phyloP scores from a whole-genome alignment of 176 grass and related monocot species.

The Hordeum marinum region DNA sequence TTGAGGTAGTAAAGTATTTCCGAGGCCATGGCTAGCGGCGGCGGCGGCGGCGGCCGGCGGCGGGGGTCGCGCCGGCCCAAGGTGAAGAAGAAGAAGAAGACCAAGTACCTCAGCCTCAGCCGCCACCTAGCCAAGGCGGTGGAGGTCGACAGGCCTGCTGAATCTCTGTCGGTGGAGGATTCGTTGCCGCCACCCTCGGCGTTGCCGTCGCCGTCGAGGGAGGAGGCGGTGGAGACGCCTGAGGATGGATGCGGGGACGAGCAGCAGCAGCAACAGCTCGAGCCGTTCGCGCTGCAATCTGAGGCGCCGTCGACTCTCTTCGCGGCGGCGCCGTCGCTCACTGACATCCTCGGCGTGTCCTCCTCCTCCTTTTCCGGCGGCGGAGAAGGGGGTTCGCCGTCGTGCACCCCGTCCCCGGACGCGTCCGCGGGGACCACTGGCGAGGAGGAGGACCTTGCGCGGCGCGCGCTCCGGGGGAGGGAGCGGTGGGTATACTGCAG shows the following conservation, averaged over 20 bases:
- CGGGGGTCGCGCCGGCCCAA: slow-evolving; percentile 8
- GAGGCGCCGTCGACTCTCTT: slow-evolving; percentile 44
- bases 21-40: slow-evolving; percentile 17
- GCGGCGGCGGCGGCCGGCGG: not conserved
- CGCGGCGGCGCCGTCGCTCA: slow-evolving; percentile 55
- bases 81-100: slow-evolving; percentile 54
- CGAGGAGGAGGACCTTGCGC: slow-evolving; percentile 54
- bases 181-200: not conserved
- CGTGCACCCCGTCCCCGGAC: slow-evolving; percentile 28
- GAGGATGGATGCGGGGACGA: not conserved
- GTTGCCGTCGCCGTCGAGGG: not conserved
- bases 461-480: slow-evolving; percentile 65
- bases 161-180: not conserved
- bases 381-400: not conserved
- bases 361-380: not conserved
- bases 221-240: not conserved
- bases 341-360: slow-evolving; percentile 65
- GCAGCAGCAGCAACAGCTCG: slow-evolving; percentile 24
- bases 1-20: not conserved
- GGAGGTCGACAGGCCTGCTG: not conserved
- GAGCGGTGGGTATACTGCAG: slow-evolving; percentile 85
- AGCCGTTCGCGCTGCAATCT: slow-evolving; percentile 50
- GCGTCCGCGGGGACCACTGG: not conserved
- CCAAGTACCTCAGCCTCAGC: slow-evolving; percentile 76
- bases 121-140: slow-evolving; percentile 23